Percentiles rank a stretch among this genome's conserved stretches.
Evolutionary conservation across 202 grass and related monocot species (phyloP).

Genomic region (Bolboschoenoplectus hybrid): DNA sequence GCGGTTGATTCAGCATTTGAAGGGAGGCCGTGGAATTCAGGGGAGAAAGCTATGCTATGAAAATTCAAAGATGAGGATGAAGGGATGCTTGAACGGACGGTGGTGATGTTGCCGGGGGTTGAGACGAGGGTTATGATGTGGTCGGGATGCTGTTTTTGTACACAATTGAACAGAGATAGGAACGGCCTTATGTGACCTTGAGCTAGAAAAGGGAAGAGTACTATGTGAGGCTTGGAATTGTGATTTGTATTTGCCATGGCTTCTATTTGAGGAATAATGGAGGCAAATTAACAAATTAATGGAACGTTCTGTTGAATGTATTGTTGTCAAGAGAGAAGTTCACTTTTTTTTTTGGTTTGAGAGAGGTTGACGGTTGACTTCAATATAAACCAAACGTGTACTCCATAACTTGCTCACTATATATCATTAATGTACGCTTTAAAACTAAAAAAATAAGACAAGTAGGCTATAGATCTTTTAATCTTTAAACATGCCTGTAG

Average conservation of each 20-base stretch:
- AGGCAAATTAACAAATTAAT: background rate
- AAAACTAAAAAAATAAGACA: too few relatives aligned
- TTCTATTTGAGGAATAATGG: background rate
- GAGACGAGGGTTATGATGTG: conserved; percentile 43
- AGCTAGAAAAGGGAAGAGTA: conserved; percentile 49
- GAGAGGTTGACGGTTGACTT: background rate
- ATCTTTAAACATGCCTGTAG: too few relatives aligned
- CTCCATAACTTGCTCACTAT: background rate
- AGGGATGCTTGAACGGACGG: conserved; percentile 37
- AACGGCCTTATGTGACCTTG: conserved; percentile 49
- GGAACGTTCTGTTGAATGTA: background rate
- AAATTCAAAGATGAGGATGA: conserved; percentile 17
- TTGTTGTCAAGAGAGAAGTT: background rate
- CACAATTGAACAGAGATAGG: conserved; percentile 25
- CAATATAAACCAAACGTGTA: background rate
- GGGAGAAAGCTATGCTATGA: conserved; percentile 39
- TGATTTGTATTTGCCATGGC: conserved; percentile 17
- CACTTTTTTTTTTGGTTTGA: too few relatives aligned
- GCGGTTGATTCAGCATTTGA: conserved; percentile 12
- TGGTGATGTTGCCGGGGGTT: conserved; percentile 25
- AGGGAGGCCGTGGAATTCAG: conserved; percentile 30
- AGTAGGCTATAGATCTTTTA: too few relatives aligned
- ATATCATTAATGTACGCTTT: too few relatives aligned
- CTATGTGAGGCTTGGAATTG: conserved; percentile 31
- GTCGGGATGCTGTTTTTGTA: conserved; percentile 14